Base-by-base conservation (phyloP, 1,139 yeast genomes). In the Geotrichum citri-aurantii region DNA sequence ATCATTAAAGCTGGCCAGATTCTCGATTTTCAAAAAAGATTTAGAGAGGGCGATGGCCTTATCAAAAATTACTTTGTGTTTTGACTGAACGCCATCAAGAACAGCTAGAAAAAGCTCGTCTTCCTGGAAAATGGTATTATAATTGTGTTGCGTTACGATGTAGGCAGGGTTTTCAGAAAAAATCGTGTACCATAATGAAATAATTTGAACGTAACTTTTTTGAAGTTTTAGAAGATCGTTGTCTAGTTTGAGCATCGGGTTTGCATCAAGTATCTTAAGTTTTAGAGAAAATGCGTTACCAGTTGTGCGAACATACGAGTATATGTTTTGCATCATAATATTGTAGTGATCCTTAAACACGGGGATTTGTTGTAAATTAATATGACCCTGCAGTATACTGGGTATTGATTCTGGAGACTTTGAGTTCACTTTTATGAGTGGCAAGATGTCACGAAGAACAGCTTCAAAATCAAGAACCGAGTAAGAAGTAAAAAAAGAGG, bases 161-260 rank as follows among this genome's bases (percentile, higher is more conserved):
- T 63, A 68, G 5, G 61, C 23, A 66, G 63, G 33, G 65, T 62
- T n/a, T 61, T 64, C 52, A 64, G 61, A 21, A 63, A 65, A 47
- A 56, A 64, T 26, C 59, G 59, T 24, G 65, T 63, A 42, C 62
- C 63, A 26, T 52, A 52, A 23, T 64, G 62, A 48, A 47, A 57
- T 46, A 53, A 57, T 37, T 24, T 17, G 17, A 47, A 42, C 12
- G 48, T 54, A 54, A 29, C 54, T 21, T 11, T 46, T n/a, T 31
- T 53, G 29, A 24, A 57, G 44, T 42, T 47, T 21, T 27, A 51
- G 19, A 29, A 62, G 60, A 31, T 61, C 58, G 50, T 63, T 56
- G 23, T 57, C 49, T 49, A 37, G 49, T 42, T 27, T 57, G 57
- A 31, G 56, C 56, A 53, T 57, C 52, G 50, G 52, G 52, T 61